Evolutionary conservation across 164 flowering plant genomes (phyloP), one percentile per base, ranked within the genome.

Genomic region (Magnolia changhungtana): DNA sequence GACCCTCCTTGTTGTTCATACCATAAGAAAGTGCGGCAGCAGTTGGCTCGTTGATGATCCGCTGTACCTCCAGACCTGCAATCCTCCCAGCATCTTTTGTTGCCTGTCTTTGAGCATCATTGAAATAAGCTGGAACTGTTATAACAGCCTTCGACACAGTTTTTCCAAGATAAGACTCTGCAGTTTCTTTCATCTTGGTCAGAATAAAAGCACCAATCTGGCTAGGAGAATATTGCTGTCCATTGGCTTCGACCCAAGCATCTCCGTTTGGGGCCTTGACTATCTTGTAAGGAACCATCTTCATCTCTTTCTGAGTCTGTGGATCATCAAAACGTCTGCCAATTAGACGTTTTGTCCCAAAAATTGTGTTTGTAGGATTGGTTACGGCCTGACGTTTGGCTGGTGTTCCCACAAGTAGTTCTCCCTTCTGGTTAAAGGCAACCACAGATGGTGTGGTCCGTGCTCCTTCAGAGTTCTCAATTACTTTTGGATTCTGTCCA

Each of bases 11-110:
- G 74, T 86, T 86, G 58, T 85, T 87, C 70, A 87, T 11, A 51
- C 93, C 93, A 85, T 90, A 90, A 4, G 91, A 87, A 63, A 88
- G 87, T 45, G 91, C 93, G 72, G 93, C 93, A 31, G 91, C 93
- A 67, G 93, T 87, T 51, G 93, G 93, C 64, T 90, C 93, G 82
- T 88, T 88, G 20, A 90, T 88, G 14, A 90, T 90, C 75, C 91
- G 85, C 75, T 85, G 81, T 10, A 90, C 93, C 78, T 87, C 89
- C 50, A 90, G 78, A 67, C 90, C 93, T n/a, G 91, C 90, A 72
- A 90, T 90, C 64, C 86, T 80, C 68, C 92, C 91, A 63, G 91
- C 93, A 87, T 90, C 91, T 79, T 88, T 89, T 59, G 92, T 89
- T 69, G 92, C 90, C 78, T 88, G 92, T 63, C 92, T 84, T 51